A percentile compares a stretch with the other conserved stretches of the same genome.
Evolutionary conservation across 768 basidiomycete genomes (phyloP).

Genomic region (Daedalea quercina): DNA sequence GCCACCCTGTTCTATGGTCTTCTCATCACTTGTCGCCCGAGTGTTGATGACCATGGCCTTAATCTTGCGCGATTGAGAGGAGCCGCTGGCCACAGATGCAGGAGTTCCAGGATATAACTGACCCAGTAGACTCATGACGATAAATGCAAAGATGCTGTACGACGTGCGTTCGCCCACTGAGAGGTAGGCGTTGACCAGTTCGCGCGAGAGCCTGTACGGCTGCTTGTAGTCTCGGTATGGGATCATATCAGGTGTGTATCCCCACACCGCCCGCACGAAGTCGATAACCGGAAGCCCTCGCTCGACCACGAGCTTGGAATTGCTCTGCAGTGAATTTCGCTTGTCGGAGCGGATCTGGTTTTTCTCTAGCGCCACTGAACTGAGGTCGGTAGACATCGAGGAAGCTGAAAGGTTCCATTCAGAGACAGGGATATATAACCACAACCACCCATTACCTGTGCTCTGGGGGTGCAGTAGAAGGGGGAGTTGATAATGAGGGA

Average conservation of each 20-base stretch:
- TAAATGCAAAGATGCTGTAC: not conserved
- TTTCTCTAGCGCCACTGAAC: not conserved
- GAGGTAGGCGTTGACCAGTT: not conserved
- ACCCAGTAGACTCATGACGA: not conserved
- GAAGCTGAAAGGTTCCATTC: too few relatives aligned
- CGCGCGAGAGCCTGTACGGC: not conserved
- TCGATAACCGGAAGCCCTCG: not conserved
- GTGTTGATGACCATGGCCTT: not conserved
- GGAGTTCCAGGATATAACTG: not conserved
- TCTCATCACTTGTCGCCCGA: not conserved
- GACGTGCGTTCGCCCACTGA: not conserved
- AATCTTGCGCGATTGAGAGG: not conserved
- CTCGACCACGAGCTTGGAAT: not conserved
- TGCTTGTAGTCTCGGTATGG: not conserved
- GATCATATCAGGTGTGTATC: not conserved
- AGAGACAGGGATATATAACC: too few relatives aligned
- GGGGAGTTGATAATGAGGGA: too few relatives aligned
- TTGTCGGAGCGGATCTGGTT: not conserved
- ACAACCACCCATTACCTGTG: too few relatives aligned
- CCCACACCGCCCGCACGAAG: constrained; percentile 1
- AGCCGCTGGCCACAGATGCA: not conserved
- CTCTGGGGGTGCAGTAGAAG: too few relatives aligned
- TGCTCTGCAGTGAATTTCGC: not conserved
- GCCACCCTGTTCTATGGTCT: not conserved
- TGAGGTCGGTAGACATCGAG: too few relatives aligned